These are phyloP conservation scores for Tilletiopsis washingtonensis DNA, from an alignment of 1,284 basidiomycete species.

Conservation along the genomic window DNA sequence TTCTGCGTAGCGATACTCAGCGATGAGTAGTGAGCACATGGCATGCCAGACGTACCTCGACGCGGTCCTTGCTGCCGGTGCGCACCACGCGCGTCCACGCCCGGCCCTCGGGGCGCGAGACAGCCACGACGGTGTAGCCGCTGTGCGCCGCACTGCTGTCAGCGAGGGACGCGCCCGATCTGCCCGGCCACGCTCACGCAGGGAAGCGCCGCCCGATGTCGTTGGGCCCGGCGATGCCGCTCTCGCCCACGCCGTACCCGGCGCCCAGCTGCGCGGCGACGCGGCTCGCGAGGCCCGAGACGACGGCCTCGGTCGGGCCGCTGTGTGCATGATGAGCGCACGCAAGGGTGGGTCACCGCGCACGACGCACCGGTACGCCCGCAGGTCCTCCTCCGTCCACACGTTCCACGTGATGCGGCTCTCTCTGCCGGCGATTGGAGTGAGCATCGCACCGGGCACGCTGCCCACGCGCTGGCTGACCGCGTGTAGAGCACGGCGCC, in stretches of 20 bases:
- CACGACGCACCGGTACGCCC: conserved; percentile 1
- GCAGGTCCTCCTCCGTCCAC: conserved; percentile 4
- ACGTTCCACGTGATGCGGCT: not conserved
- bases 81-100: not conserved
- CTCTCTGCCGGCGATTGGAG: not conserved
- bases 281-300: not conserved
- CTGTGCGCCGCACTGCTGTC: not conserved
- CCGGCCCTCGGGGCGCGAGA: not conserved
- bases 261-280: not conserved
- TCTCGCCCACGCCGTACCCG: not conserved
- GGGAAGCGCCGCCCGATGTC: not conserved
- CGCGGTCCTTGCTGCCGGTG: not conserved
- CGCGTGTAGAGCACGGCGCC: conserved; percentile 5
- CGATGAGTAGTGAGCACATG: not conserved
- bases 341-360: not conserved
- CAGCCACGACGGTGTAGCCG: not conserved
- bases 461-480: not conserved
- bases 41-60: not conserved
- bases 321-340: not conserved
- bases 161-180: not conserved
- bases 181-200: conserved; percentile 1
- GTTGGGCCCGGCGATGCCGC: conserved; percentile 4
- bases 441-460: no score
- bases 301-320: conserved; percentile 5
- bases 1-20: not conserved